phyloP scores from a whole-genome alignment of 305 asterid species.

The Solanum aculeatissimum region DNA sequence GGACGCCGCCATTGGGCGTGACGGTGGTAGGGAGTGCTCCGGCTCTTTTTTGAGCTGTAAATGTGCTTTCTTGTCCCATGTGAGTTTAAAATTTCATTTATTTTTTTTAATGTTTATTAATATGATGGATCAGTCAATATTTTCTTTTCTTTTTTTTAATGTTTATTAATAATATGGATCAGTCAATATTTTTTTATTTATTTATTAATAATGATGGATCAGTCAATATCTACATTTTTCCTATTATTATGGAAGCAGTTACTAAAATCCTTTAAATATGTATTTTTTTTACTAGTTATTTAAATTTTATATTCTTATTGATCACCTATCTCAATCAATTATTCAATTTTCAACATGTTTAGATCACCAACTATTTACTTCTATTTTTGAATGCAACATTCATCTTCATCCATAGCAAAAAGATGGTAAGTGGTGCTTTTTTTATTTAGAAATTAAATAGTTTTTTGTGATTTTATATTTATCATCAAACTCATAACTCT shows the following conservation, averaged over 20 bases:
- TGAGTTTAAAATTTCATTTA: no score
- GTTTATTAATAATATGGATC: neutral
- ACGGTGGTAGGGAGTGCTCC: constrained; percentile 40
- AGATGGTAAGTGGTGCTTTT: neutral
- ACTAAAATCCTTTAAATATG: neutral
- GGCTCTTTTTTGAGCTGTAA: constrained; percentile 52
- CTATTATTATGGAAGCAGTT: neutral
- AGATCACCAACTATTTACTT: neutral
- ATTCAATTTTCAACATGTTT: neutral
- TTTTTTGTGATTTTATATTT: neutral
- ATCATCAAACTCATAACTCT: neutral
- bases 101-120: neutral
- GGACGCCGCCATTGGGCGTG: constrained; percentile 33
- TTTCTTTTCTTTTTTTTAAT: no score
- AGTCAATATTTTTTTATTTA: neutral
- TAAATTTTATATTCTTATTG: no score
- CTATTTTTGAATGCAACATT: neutral
- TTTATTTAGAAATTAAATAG: neutral
- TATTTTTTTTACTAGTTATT: neutral
- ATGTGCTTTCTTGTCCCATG: constrained; percentile 23
- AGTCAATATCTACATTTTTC: neutral
- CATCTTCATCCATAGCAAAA: neutral
- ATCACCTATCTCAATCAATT: neutral
- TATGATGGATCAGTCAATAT: no score
- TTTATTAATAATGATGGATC: neutral